A percentile compares a stretch with the other conserved stretches of the same genome.
These are phyloP conservation scores for Geosmithia putterillii DNA, from an alignment of 2,329 filamentous ascomycete species.

Conservation along the genomic window DNA sequence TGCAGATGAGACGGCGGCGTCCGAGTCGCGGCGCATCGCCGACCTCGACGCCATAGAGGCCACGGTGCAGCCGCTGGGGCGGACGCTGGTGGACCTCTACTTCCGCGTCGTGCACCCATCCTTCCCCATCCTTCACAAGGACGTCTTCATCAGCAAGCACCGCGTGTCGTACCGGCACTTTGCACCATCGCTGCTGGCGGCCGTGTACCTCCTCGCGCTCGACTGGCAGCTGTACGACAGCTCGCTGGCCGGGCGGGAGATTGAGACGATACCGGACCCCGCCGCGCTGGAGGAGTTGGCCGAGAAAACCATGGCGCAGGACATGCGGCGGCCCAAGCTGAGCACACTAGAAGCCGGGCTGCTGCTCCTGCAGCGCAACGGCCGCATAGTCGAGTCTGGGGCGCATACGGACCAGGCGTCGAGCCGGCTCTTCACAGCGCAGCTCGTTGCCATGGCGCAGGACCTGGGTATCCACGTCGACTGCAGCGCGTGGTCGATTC, in stretches of 20 bases:
- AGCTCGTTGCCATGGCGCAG: constrained; percentile 76
- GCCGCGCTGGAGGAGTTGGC: constrained; percentile 61
- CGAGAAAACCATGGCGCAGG: constrained; percentile 58
- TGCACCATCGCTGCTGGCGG: constrained; percentile 63
- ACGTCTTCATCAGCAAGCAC: constrained; percentile 69
- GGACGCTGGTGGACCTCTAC: constrained; percentile 65
- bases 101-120: constrained; percentile 70
- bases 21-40: constrained; percentile 56
- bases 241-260: constrained; percentile 38
- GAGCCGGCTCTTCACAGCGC: constrained; percentile 75
- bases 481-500: constrained; percentile 77
- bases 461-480: constrained; percentile 84
- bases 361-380: constrained; percentile 60
- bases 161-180: constrained; percentile 60
- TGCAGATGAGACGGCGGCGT: constrained; percentile 60
- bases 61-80: constrained; percentile 66
- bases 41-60: constrained; percentile 64
- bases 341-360: constrained; percentile 70
- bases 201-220: constrained; percentile 73
- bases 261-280: constrained; percentile 56
- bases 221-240: constrained; percentile 78
- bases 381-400: constrained; percentile 14
- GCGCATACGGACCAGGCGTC: constrained; percentile 32
- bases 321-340: constrained; percentile 71
- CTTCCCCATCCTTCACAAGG: constrained; percentile 74